A percentile compares a stretch with the other conserved stretches of the same genome.
These are phyloP conservation scores for Suhomyces xylopsoci DNA, from an alignment of 805 yeast species.

Conservation along the genomic window DNA sequence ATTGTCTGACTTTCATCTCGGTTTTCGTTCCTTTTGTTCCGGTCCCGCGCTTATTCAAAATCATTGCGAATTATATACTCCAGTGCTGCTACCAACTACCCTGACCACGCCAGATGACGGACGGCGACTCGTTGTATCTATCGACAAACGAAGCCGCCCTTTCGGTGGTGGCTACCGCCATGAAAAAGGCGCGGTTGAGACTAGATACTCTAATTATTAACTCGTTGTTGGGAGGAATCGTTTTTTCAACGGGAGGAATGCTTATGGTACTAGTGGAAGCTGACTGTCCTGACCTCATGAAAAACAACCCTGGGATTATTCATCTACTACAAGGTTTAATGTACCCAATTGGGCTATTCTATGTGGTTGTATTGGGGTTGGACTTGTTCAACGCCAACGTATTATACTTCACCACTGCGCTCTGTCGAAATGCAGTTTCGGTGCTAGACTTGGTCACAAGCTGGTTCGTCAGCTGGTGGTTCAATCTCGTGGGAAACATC, in stretches of 20 bases:
- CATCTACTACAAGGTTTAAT: slow-evolving; percentile 56
- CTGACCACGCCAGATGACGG: slow-evolving; percentile 10
- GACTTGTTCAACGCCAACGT: slow-evolving; percentile 76
- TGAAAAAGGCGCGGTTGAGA: slow-evolving; percentile 74
- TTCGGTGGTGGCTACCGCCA: slow-evolving; percentile 80
- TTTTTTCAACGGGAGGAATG: slow-evolving; percentile 75
- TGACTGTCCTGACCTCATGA: slow-evolving; percentile 42
- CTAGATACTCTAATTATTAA: slow-evolving; percentile 58
- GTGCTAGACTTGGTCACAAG: slow-evolving; percentile 59
- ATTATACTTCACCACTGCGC: slow-evolving; percentile 65
- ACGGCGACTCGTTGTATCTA: slow-evolving; percentile 44
- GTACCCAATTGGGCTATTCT: slow-evolving; percentile 71
- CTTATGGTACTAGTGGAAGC: slow-evolving; percentile 56
- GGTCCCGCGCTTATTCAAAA: background rate
- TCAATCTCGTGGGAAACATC: slow-evolving; percentile 61
- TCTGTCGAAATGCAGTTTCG: slow-evolving; percentile 67
- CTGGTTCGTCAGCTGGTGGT: slow-evolving; percentile 66
- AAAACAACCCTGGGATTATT: slow-evolving; percentile 50
- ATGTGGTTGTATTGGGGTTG: slow-evolving; percentile 70
- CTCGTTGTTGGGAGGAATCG: slow-evolving; percentile 65
- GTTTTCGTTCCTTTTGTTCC: background rate
- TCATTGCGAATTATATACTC: background rate
- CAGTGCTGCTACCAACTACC: background rate
- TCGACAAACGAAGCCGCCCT: slow-evolving; percentile 80
- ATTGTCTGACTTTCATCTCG: background rate